Evolutionary conservation across 805 yeast genomes (phyloP), one percentile per base, ranked within the genome.

Genomic region (Komagataella pastoris): DNA sequence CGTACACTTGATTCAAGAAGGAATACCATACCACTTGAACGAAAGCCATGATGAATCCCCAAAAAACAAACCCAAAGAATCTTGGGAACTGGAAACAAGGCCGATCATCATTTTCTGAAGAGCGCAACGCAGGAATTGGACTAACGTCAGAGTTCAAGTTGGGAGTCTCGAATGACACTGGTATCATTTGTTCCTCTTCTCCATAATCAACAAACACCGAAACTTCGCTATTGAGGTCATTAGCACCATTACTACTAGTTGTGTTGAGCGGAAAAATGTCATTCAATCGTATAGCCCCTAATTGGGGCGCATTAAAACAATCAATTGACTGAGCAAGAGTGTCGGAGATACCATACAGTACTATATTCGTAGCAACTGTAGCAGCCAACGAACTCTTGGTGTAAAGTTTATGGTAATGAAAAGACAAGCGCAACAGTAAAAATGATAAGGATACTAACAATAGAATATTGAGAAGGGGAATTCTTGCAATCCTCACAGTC

Each of bases 21-120:
- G 79, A 76, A 61, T 91, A 90, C 99, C 99, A 91, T 49, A 82
- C 83, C 50, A 85, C 85, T 66, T 89, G 97, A 48, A 81, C 77
- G 60, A 87, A 84, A 0, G 97, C 84, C 69, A 88, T 77, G 6
- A 83, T 61, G 52, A 86, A 79, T 1, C 98, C 97, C 97, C 97
- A 90, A 47, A 77, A 67, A 71, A 87, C 80, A 61, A 89, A 90
- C 6, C 93, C 85, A 0, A 81, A 74, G 62, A 88, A 76, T 56
- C 97, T 74, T 51, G 76, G 72, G 60, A 85, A 85, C 53, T 79
- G 77, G 65, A 85, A 91, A 24, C 49, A 55, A 14, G 50, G 44
- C 8, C 8, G 17, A 12, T 40, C 47, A 14, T 46, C 24, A 18
- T 10, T 17, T 14, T 46, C 30, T 18, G 19, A 6, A 46, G 10